These are phyloP conservation scores for Lanmaoa rubissima DNA, from an alignment of 768 basidiomycete genomes.

Conservation along the genomic window DNA sequence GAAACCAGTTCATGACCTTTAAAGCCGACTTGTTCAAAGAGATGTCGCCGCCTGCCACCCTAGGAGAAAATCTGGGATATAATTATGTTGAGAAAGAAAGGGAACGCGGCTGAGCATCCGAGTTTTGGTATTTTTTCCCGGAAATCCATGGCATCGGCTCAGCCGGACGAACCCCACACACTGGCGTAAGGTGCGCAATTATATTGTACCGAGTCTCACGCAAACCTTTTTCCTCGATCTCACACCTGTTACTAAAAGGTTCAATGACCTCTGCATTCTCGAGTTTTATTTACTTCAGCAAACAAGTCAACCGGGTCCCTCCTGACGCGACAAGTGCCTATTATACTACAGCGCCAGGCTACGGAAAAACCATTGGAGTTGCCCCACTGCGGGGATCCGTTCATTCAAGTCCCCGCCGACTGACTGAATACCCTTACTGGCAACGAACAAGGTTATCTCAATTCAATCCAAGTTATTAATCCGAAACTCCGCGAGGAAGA, in stretches of 20 bases:
- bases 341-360: background rate
- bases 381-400: background rate
- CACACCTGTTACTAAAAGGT: background rate
- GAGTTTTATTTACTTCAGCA: background rate
- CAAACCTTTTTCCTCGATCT: background rate
- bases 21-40: background rate
- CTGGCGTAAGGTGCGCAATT: background rate
- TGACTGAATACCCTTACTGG: background rate
- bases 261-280: background rate
- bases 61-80: background rate
- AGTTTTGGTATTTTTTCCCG: background rate
- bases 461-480: background rate
- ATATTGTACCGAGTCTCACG: background rate
- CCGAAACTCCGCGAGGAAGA: slow-evolving; percentile 26
- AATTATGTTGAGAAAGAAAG: slow-evolving; percentile 3
- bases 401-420: background rate
- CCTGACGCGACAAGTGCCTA: background rate
- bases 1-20: background rate
- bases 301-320: background rate
- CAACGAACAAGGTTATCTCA: background rate
- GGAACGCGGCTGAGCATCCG: background rate
- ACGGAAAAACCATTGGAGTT: background rate
- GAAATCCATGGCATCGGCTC: background rate
- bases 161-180: background rate
- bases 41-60: background rate